Conservation (phyloP, 2,329 filamentous ascomycete species). For the Leptographium procerum region DNA sequence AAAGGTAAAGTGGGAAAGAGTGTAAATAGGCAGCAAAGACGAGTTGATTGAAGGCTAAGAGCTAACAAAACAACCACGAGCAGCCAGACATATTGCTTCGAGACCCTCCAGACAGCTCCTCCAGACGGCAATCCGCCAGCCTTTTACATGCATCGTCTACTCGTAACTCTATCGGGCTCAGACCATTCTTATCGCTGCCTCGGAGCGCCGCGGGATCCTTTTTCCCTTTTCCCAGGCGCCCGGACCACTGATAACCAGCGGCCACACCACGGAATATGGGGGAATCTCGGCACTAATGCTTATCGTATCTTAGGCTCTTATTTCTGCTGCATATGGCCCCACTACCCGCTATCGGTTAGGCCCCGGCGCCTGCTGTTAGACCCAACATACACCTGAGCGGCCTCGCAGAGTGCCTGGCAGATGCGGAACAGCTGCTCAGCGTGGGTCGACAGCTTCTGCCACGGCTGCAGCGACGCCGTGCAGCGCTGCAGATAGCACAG, state of each 20-base stretch:
- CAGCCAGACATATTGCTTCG: no score
- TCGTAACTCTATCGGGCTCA: background rate
- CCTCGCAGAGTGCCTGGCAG: conserved; percentile 48
- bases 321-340: background rate
- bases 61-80: no score
- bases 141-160: background rate
- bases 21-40: no score
- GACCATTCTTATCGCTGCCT: background rate
- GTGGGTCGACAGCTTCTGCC: conserved; percentile 42
- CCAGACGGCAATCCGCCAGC: background rate
- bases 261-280: no score
- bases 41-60: no score
- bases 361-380: background rate
- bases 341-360: background rate
- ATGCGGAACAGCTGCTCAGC: conserved; percentile 50
- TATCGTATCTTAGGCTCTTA: no score
- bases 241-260: background rate
- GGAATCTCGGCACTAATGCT: background rate
- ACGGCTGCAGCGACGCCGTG: conserved; percentile 40
- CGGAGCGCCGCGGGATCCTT: background rate
- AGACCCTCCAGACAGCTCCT: no score
- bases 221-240: background rate
- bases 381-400: conserved; percentile 44
- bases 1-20: no score
- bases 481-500: conserved; percentile 45